Evolutionary conservation across 2,329 filamentous ascomycete species (phyloP).

Genomic region (Penicillium sp.): DNA sequence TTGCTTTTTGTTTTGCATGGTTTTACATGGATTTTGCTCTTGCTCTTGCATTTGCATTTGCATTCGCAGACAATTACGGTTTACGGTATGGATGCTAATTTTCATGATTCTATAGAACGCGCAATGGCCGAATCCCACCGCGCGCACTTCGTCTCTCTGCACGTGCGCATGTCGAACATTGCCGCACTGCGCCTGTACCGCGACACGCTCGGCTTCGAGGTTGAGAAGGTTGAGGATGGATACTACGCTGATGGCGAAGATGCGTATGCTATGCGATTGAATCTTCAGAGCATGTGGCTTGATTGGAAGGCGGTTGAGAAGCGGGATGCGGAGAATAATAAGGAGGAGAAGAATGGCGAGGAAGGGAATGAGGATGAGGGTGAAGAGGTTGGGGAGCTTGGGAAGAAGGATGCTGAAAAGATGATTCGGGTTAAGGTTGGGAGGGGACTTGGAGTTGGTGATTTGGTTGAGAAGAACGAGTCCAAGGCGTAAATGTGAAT

Average conservation of each 20-base stretch:
- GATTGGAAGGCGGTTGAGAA: slow-evolving; percentile 50
- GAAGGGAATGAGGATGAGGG: slow-evolving; percentile 59
- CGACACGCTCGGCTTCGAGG: slow-evolving; percentile 84
- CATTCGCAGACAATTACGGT: not conserved
- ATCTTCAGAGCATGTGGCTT: slow-evolving; percentile 59
- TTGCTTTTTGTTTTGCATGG: no score
- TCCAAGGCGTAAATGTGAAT: not conserved
- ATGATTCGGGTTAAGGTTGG: slow-evolving; percentile 87
- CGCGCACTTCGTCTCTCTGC: slow-evolving; percentile 89
- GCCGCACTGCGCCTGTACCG: slow-evolving; percentile 91
- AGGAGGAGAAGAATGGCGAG: slow-evolving; percentile 29
- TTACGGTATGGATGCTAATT: not conserved
- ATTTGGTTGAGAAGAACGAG: slow-evolving; percentile 53
- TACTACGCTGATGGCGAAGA: slow-evolving; percentile 94
- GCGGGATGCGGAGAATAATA: slow-evolving; percentile 36
- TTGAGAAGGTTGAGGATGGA: slow-evolving; percentile 63
- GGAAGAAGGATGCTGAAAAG: slow-evolving; percentile 56
- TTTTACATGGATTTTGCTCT: no score
- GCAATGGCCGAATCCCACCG: slow-evolving; percentile 96
- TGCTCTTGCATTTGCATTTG: not conserved
- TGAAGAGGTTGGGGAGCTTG: slow-evolving; percentile 67
- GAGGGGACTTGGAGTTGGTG: slow-evolving; percentile 71
- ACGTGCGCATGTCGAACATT: slow-evolving; percentile 91
- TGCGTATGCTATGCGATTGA: slow-evolving; percentile 89
- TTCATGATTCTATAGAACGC: slow-evolving; percentile 58